These are phyloP conservation scores for Phytophthora boehmeriae DNA, from an alignment of 352 stramenopile genomes.

Conservation along the genomic window DNA sequence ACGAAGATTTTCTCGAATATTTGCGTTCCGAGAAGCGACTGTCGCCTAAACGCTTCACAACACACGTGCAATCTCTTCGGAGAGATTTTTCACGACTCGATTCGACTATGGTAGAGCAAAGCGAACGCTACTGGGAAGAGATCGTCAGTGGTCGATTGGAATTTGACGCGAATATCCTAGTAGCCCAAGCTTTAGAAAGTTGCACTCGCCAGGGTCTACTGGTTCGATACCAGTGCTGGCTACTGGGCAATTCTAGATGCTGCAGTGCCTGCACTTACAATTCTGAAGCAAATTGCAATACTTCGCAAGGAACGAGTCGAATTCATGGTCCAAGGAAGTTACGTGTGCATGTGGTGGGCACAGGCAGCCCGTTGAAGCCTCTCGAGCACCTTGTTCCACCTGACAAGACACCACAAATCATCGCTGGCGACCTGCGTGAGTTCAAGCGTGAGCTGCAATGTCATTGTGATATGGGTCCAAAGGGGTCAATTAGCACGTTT, in stretches of 20 bases:
- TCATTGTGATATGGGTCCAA: slow-evolving; percentile 39
- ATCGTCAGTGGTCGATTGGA: slow-evolving; percentile 62
- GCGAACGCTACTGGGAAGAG: slow-evolving; percentile 76
- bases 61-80: slow-evolving; percentile 54
- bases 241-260: slow-evolving; percentile 43
- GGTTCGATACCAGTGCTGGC: slow-evolving; percentile 58
- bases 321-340: slow-evolving; percentile 48
- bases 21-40: slow-evolving; percentile 31
- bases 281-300: background rate
- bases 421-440: slow-evolving; percentile 53
- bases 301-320: slow-evolving; percentile 8
- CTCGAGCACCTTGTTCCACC: slow-evolving; percentile 61
- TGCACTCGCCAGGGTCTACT: slow-evolving; percentile 53
- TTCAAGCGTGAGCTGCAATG: slow-evolving; percentile 68
- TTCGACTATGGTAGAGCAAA: slow-evolving; percentile 57
- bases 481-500: slow-evolving; percentile 12
- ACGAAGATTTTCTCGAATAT: slow-evolving; percentile 45
- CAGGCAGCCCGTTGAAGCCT: slow-evolving; percentile 61
- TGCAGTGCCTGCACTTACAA: slow-evolving; percentile 12
- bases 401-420: slow-evolving; percentile 57
- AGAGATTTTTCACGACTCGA: slow-evolving; percentile 55
- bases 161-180: slow-evolving; percentile 64
- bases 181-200: slow-evolving; percentile 42
- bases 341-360: slow-evolving; percentile 76
- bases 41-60: slow-evolving; percentile 43